phyloP scores from a whole-genome alignment of 192 early-diverging fungal genomes.

The Dissophora globulifera region DNA sequence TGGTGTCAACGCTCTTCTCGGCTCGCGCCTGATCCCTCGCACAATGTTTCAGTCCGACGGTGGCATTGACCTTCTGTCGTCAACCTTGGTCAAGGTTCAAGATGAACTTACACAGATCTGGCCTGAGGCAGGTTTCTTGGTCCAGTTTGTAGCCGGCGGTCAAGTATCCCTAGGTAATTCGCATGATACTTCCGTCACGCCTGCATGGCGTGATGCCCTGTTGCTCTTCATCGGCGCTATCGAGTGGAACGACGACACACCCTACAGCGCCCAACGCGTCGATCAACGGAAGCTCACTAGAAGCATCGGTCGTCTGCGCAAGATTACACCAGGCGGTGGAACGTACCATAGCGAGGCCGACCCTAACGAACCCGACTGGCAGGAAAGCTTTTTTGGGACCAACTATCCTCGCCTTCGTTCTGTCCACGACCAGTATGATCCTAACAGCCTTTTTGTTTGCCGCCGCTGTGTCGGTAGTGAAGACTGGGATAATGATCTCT shows the following conservation, averaged over 20 bases:
- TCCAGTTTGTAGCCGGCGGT: conserved; percentile 42
- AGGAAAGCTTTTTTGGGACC: conserved; percentile 56
- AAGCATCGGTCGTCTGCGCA: conserved; percentile 7
- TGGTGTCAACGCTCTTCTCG: conserved; percentile 34
- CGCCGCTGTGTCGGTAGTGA: conserved; percentile 40
- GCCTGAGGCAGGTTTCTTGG: not conserved
- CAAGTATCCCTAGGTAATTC: conserved; percentile 19
- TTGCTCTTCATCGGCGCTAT: conserved; percentile 2
- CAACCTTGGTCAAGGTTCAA: conserved; percentile 13
- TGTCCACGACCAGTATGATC: conserved; percentile 61
- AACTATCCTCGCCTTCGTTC: conserved; percentile 55
- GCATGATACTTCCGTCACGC: conserved; percentile 20
- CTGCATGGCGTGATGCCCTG: conserved; percentile 54
- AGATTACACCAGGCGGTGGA: conserved; percentile 53
- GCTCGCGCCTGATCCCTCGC: conserved; percentile 51
- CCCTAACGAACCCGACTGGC: conserved; percentile 54
- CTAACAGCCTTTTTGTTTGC: conserved; percentile 50
- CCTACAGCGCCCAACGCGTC: not conserved
- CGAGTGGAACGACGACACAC: conserved; percentile 5
- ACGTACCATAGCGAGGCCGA: conserved; percentile 64
- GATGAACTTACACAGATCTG: conserved; percentile 8
- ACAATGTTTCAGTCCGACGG: conserved; percentile 25
- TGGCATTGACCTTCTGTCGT: not conserved
- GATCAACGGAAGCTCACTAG: conserved; percentile 8
- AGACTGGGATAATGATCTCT: conserved; percentile 29